Base-by-base conservation (phyloP, 805 yeast species). In the Sungouiozyma intestinalis region DNA sequence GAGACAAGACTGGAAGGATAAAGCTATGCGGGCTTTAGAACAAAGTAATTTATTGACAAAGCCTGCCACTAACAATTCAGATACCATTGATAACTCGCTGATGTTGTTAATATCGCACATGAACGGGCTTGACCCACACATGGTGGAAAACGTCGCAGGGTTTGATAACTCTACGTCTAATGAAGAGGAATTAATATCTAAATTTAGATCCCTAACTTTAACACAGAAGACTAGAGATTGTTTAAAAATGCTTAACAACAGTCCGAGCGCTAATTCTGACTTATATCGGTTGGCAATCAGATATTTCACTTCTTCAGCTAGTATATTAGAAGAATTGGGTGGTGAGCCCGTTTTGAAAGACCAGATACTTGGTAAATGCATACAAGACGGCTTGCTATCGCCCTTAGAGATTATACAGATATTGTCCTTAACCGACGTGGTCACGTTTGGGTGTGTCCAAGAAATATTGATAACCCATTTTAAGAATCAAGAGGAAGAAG, bases 391-490 rank as follows among this genome's bases (percentile, higher is more conserved):
- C 38, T 56, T 82, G 14, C 68, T 85, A 63, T 69, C 94, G 0
- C 83, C 94, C 0, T 60, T 85, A 16, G 96, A 88, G 49, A 65
- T 92, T 1, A 68, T 90, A n/a, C 79, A 81, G 47, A 72, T 79
- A 2, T 60, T 87, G 35, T 72, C 86, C 34, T 58, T 71, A 2
- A 77, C 78, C 35, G 76, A 76, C 11, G 77, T 73, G 21, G 76
- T 85, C 0, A 76, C 82, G 0, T 71, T 85, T 31, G 95, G 94
- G 0, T 61, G 84, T 17, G 69, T 92, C 21, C 80, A 81, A 53
- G 78, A 79, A 19, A 78, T 79, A 43, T 64, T 92, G 24, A 66
- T 82, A 11, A 76, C 76, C 8, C 73, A 76, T 47, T 71, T 87
- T 36, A 69, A 74, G 35, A 58, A 66, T 1, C 82, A 81, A 50